Conservation (phyloP, 768 basidiomycete genomes). For the Tricholoma sp. region DNA sequence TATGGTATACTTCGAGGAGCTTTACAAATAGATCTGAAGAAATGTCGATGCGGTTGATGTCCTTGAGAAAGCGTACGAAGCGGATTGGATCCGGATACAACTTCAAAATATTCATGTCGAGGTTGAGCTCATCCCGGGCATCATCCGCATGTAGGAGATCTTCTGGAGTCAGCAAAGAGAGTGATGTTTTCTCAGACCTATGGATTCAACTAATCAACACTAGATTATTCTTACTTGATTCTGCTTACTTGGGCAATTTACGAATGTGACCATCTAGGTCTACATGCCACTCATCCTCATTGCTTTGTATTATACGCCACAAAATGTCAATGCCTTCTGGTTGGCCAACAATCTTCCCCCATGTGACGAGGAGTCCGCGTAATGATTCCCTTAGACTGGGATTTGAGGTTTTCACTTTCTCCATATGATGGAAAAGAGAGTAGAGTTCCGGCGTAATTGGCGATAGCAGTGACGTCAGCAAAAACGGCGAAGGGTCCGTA, state of each 20-base stretch:
- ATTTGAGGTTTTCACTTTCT: constrained; percentile 54
- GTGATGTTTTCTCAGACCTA: constrained; percentile 22
- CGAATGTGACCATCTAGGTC: constrained; percentile 49
- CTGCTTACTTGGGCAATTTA: constrained; percentile 38
- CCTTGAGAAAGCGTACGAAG: constrained; percentile 62
- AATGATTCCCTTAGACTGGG: constrained; percentile 57
- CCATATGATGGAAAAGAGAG: constrained; percentile 51
- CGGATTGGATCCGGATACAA: constrained; percentile 73
- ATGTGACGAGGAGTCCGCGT: constrained; percentile 58
- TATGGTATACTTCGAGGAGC: constrained; percentile 66
- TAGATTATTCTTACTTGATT: not conserved
- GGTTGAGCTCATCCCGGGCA: constrained; percentile 33
- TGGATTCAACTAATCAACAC: not conserved
- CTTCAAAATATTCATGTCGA: constrained; percentile 54
- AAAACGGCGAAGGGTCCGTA: constrained; percentile 70
- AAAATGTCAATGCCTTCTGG: constrained; percentile 50
- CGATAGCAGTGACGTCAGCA: constrained; percentile 58
- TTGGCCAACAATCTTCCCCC: constrained; percentile 62
- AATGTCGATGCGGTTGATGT: constrained; percentile 62
- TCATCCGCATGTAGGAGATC: constrained; percentile 36
- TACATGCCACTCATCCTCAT: constrained; percentile 50
- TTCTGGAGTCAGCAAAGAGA: constrained; percentile 49
- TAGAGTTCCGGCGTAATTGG: constrained; percentile 68
- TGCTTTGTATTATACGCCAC: constrained; percentile 52
- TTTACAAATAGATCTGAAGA: constrained; percentile 69